Evolutionary conservation across 75 land plant genomes (phyloP).

Genomic region (Selaginella tamariscina): DNA sequence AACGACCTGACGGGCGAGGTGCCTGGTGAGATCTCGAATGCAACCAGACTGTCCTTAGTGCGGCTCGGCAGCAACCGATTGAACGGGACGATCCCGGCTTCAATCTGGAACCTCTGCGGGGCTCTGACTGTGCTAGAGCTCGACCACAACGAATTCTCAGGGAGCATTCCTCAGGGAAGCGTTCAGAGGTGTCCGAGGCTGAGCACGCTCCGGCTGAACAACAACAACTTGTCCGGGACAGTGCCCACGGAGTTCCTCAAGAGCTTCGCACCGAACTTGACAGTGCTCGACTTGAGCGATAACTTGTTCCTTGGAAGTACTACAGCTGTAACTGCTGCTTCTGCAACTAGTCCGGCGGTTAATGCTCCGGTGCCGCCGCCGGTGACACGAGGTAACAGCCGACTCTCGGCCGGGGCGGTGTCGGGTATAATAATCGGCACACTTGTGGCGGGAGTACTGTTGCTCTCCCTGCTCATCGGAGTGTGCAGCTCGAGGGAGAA

Average conservation of each 20-base stretch:
- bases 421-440: constrained; percentile 2
- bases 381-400: background rate
- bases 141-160: background rate
- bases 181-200: background rate
- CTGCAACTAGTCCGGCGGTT: background rate
- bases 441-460: background rate
- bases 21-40: background rate
- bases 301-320: background rate
- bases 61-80: background rate
- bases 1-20: background rate
- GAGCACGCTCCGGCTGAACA: background rate
- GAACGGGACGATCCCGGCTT: background rate
- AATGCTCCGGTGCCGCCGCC: background rate
- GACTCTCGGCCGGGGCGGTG: background rate
- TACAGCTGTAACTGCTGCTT: background rate
- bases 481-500: background rate
- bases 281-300: background rate
- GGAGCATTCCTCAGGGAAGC: background rate
- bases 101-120: background rate
- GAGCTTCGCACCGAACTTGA: background rate
- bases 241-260: background rate
- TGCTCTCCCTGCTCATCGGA: constrained; percentile 2
- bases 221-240: background rate
- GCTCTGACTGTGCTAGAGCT: background rate
- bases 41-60: background rate